Base-by-base conservation (phyloP, 371 early-diverging fungal species). In the Syncephalastrum monosporum region DNA sequence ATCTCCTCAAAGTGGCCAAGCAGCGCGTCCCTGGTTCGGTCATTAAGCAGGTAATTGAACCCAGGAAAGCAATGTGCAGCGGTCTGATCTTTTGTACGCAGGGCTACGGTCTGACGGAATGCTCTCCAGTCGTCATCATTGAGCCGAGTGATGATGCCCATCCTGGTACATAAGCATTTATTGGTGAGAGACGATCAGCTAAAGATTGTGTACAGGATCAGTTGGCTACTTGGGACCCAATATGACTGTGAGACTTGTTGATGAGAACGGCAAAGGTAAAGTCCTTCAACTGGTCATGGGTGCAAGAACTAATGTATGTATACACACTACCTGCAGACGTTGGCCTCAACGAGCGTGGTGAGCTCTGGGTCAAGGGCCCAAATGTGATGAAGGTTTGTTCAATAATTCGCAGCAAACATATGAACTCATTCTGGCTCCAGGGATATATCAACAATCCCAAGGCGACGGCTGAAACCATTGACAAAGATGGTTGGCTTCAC, bases 291-390 rank as follows among this genome's bases (percentile, higher is more conserved):
- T 21, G 72, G 64, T 67, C 21, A 33, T 63, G 79, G 29, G 75
- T 67, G 25, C 69, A 59, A 17, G 51, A 7, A 64, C 79, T 17
- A 66, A 82, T 15, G 15, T 25, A 4, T 50, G 43, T 8, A 27
- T 21, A 19, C 8, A 33, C 12, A 33, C 12, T 44, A 4, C 8
- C 15, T 13, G 1, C 58, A 83, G 85, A 81, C 55, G 67, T 85
- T 14, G 80, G 83, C 4, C 57, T 61, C 4, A 77, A 76, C 17
- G 63, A 86, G 47, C 56, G 59, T 2, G 91, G 93, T 25, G 92
- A 91, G 65, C 70, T 94, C 47, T 85, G 91, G 72, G 50, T 92
- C 46, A 82, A 86, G 29, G 91, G 95, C 0, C 89, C 92, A 5
- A 91, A 89, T 65, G 68, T 38, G 38, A 21, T 29, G 38, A 27